Evolutionary conservation across 2,329 filamentous ascomycete genomes (phyloP), one percentile per base, ranked within the genome.

Genomic region (Botrytis medusae): DNA sequence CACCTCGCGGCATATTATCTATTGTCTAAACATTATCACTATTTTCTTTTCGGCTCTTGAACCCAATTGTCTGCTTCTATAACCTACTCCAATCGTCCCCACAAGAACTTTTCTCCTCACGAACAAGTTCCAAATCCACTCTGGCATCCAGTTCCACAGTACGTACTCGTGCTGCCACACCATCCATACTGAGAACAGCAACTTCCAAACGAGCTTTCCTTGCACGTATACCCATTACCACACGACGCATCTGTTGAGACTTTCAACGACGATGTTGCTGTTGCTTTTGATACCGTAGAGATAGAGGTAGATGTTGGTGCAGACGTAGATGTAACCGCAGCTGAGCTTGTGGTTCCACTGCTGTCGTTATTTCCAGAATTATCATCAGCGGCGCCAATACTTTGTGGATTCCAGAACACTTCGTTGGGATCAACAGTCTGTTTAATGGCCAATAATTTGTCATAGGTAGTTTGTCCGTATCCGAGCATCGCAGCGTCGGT

Each of bases 371-470:
- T n/a, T 9, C 48, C 44, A n/a, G 29, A 18, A 1, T 48, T 12
- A n/a, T 64, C 37, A 54, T 67, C 63, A n/a, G 63, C 64, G 25
- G 40, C 65, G 3, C 62, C 40, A 73, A 74, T 46, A 74, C 71
- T 44, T 57, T 63, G 71, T n/a, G 74, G 74, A 48, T 75, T 75
- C 74, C 74, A 75, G 32, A 75, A 75, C 10, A 75, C 32, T 42
- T 64, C 25, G 4, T 46, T 63, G 8, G 74, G 73, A 46, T 75
- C 74, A 7, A 69, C 25, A 2, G 48, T 32, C 2, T 29, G 14
- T 46, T 76, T 76, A 18, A 76, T 68, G 18, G 57, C 18, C 7
- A 72, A 32, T 20, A 76, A 51, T 34, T 65, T 69, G 25, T 72
- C 51, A 29, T 75, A 75, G 34, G 77, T 72, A 5, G 29, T 29